These are phyloP conservation scores for Apiotrichum veenhuisii DNA, from an alignment of 1,284 basidiomycete genomes.

Conservation along the genomic window DNA sequence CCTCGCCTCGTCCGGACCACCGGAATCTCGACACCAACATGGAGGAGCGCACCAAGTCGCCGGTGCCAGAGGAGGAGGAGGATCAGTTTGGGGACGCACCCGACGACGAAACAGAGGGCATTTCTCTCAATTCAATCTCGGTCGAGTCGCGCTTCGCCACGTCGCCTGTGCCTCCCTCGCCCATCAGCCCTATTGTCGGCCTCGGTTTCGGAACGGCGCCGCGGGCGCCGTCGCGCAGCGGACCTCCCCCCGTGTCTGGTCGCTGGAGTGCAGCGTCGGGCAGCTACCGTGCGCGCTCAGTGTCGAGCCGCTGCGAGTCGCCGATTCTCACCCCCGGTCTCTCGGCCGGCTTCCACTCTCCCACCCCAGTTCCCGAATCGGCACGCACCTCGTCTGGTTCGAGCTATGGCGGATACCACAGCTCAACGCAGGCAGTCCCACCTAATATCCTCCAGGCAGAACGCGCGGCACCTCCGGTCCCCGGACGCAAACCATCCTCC, in stretches of 20 bases:
- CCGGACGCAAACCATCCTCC: neutral
- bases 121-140: slow-evolving; percentile 36
- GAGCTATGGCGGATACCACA: slow-evolving; percentile 2
- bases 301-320: slow-evolving; percentile 18
- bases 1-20: slow-evolving; percentile 4
- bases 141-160: slow-evolving; percentile 15
- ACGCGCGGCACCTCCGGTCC: slow-evolving; percentile 6
- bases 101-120: slow-evolving; percentile 51
- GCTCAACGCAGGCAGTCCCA: neutral
- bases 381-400: neutral
- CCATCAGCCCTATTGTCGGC: slow-evolving; percentile 18
- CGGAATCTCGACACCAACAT: slow-evolving; percentile 15
- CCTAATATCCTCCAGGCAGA: slow-evolving; percentile 6
- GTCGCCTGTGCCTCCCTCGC: slow-evolving; percentile 15
- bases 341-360: slow-evolving; percentile 17
- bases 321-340: slow-evolving; percentile 25
- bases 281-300: slow-evolving; percentile 14
- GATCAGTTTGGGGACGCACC: slow-evolving; percentile 57
- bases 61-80: slow-evolving; percentile 6
- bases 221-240: slow-evolving; percentile 13
- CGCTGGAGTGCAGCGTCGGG: slow-evolving; percentile 19
- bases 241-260: slow-evolving; percentile 20
- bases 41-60: slow-evolving; percentile 9
- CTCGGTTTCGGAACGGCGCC: slow-evolving; percentile 13
- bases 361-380: slow-evolving; percentile 1